phyloP scores from a whole-genome alignment of 805 yeast species.

The Cyberlindnera maclurae region DNA sequence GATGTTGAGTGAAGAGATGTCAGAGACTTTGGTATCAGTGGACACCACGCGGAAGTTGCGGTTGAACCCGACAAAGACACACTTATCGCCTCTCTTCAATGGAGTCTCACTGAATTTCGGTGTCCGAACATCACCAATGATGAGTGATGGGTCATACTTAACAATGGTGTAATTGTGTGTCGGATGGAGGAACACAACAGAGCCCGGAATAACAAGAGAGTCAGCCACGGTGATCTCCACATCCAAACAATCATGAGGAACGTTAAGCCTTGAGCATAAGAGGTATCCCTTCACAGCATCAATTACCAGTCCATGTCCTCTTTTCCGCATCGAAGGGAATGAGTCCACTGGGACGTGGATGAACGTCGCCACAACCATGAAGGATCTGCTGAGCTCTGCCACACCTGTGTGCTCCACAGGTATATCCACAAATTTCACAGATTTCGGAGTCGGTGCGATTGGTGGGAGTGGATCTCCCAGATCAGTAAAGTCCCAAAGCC shows the following conservation, averaged over 20 bases:
- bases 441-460: slow-evolving; percentile 41
- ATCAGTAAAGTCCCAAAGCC: slow-evolving; percentile 49
- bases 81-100: slow-evolving; percentile 66
- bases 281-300: slow-evolving; percentile 79
- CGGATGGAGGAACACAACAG: slow-evolving; percentile 81
- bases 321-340: slow-evolving; percentile 50
- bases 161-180: slow-evolving; percentile 79
- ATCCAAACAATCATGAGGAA: slow-evolving; percentile 76
- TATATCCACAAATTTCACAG: slow-evolving; percentile 64
- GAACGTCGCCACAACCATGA: slow-evolving; percentile 61
- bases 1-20: slow-evolving; percentile 64
- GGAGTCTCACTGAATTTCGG: slow-evolving; percentile 54
- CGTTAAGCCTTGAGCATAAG: slow-evolving; percentile 65
- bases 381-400: slow-evolving; percentile 52
- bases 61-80: slow-evolving; percentile 77
- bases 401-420: slow-evolving; percentile 51
- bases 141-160: slow-evolving; percentile 71
- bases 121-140: slow-evolving; percentile 62
- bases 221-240: slow-evolving; percentile 78
- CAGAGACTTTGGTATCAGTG: slow-evolving; percentile 70
- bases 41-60: slow-evolving; percentile 61
- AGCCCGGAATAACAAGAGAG: slow-evolving; percentile 71
- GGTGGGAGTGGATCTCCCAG: slow-evolving; percentile 55
- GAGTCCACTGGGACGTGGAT: slow-evolving; percentile 75
- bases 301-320: slow-evolving; percentile 71